Base-by-base conservation (phyloP, 805 yeast genomes). In the Ogataea ganodermae region DNA sequence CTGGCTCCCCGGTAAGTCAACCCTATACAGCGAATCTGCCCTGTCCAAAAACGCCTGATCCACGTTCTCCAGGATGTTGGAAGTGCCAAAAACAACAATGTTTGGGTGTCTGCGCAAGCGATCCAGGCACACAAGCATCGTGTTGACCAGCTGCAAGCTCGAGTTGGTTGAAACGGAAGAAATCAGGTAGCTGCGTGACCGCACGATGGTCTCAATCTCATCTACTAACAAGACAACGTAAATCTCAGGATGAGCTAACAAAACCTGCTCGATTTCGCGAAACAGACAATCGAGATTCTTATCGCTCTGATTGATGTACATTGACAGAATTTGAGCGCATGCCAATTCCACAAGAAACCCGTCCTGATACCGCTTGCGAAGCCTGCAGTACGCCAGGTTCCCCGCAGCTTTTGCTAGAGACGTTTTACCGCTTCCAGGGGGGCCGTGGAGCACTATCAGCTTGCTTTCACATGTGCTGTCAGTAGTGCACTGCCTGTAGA, bases 391-490 rank as follows among this genome's bases (percentile, higher is more conserved):
- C 8, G 32, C 28, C 5, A 48, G 23, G 26, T 35, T 35, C 6
- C 38, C 38, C 26, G 12, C 17, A 70, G 3, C 13, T 20, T 35
- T 35, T 6, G 38, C 38, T 24, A 73, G 43, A 2, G 75, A 69
- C 1, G 78, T 71, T 56, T 74, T 74, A 4, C 79, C 79, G 2
- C 76, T 70, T 1, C 79, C 79, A 3, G 79, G 76, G 2, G 76
- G 73, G 0, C 79, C 79, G 55, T 73, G 71, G 1, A 73, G 52
- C 4, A 67, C 42, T 10, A 65, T 46, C 4, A 66, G 18, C n/a
- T 41, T 39, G 35, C 38, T 28, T 35, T 35, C 38, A 16, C 22
- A 13, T 27, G 9, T 16, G 10, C n/a, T 8, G 13, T n/a, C 13
- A 3, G 16, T 23, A 18, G 17, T 9, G 24, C 46, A 44, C 12